These are phyloP conservation scores for Asterella californica DNA, from an alignment of 225 moss, liverwort and hornwort species.

Conservation along the genomic window DNA sequence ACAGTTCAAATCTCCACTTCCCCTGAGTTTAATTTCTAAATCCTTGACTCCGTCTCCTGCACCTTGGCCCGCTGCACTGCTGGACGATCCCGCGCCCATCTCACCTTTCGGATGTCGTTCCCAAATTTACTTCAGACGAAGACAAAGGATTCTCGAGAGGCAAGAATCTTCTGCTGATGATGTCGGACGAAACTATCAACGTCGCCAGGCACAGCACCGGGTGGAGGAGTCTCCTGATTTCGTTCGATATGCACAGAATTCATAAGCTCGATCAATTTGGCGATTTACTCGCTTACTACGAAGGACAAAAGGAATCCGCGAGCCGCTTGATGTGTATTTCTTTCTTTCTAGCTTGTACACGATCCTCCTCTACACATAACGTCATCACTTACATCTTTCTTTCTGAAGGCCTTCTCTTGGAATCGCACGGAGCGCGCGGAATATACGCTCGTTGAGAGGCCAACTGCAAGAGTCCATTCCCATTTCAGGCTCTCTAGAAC, in stretches of 20 bases:
- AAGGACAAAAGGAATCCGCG: not conserved
- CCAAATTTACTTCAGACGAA: not conserved
- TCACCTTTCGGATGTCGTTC: not conserved
- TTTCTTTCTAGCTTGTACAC: not conserved
- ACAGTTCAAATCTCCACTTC: slow-evolving; percentile 52
- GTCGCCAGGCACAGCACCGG: too few relatives aligned
- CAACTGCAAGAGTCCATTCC: not conserved
- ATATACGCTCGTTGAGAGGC: not conserved
- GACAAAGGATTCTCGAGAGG: not conserved
- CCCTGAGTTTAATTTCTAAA: slow-evolving; percentile 40
- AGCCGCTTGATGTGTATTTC: not conserved
- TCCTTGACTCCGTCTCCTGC: slow-evolving; percentile 9
- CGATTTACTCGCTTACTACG: not conserved
- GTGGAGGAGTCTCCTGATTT: too few relatives aligned
- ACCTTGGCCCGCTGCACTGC: slow-evolving; percentile 8
- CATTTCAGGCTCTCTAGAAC: not conserved
- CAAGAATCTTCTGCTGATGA: not conserved
- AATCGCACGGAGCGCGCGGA: not conserved
- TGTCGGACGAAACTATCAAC: too few relatives aligned
- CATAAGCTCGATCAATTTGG: not conserved
- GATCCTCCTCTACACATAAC: not conserved
- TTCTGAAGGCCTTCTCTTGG: not conserved
- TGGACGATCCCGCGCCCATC: slow-evolving; percentile 47
- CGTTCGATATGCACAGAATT: not conserved
- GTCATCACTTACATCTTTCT: not conserved